A percentile compares a stretch with the other conserved stretches of the same genome.
Conservation (phyloP, 257 asterid species). For the Scutellaria baicalensis region DNA sequence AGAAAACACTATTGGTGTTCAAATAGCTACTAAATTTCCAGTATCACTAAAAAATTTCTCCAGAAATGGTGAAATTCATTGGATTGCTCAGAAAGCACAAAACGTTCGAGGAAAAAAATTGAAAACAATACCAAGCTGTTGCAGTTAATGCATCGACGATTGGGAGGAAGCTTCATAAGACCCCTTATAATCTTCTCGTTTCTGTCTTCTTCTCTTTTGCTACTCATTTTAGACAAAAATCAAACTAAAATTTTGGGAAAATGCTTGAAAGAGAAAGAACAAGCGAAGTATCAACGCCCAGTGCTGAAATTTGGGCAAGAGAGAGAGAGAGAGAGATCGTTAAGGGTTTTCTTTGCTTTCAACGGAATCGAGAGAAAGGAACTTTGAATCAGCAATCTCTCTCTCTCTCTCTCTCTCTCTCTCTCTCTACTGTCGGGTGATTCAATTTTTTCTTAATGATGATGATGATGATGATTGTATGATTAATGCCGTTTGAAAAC, state of each 20-base stretch:
- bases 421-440: slow-evolving; percentile 18
- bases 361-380: slow-evolving; percentile 23
- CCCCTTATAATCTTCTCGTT: slow-evolving; percentile 93
- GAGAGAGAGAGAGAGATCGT: slow-evolving; percentile 14
- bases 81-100: not conserved
- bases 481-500: slow-evolving; percentile 33
- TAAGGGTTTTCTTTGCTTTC: slow-evolving; percentile 16
- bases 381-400: slow-evolving; percentile 18
- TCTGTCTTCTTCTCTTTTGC: slow-evolving; percentile 76
- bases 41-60: not conserved
- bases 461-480: slow-evolving; percentile 9
- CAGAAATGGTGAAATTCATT: not conserved
- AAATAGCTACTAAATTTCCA: not conserved
- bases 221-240: slow-evolving; percentile 42
- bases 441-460: slow-evolving; percentile 19
- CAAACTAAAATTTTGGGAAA: not conserved
- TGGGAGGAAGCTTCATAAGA: slow-evolving; percentile 95
- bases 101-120: not conserved
- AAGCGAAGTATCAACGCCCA: not conserved
- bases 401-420: no score
- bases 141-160: slow-evolving; percentile 95
- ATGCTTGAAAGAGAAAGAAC: not conserved
- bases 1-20: not conserved
- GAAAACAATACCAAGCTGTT: slow-evolving; percentile 59
- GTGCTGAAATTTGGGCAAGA: slow-evolving; percentile 4